These are phyloP conservation scores for Xylaria sp. DNA, from an alignment of 495 filamentous ascomycete genomes.

Conservation along the genomic window DNA sequence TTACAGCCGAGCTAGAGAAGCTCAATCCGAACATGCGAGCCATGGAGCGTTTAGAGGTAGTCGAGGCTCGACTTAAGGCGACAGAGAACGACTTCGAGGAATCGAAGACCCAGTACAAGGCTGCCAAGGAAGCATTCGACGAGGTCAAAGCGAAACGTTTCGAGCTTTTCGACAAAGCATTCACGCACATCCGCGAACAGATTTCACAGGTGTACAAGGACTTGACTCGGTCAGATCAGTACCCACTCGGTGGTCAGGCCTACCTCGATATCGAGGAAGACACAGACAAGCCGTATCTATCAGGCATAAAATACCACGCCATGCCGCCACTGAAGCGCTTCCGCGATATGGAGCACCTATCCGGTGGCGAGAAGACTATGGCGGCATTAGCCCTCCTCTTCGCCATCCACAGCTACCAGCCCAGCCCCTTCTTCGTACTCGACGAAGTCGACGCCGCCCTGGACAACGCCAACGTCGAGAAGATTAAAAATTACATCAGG, in stretches of 20 bases:
- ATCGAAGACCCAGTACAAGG: slow-evolving; percentile 72
- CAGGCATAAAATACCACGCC: slow-evolving; percentile 96
- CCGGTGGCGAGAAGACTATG: slow-evolving; percentile 98
- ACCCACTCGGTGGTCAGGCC: slow-evolving; percentile 90
- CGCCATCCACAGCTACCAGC: slow-evolving; percentile 93
- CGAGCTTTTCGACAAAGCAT: slow-evolving; percentile 93
- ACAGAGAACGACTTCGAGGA: slow-evolving; percentile 91
- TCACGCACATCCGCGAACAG: slow-evolving; percentile 92
- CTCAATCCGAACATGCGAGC: slow-evolving; percentile 96
- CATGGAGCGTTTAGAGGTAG: slow-evolving; percentile 86
- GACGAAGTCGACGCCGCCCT: slow-evolving; percentile 98
- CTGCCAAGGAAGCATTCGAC: slow-evolving; percentile 82
- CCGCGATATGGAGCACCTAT: slow-evolving; percentile 98
- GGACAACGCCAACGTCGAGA: slow-evolving; percentile 93
- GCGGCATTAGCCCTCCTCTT: slow-evolving; percentile 94
- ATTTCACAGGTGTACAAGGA: slow-evolving; percentile 95
- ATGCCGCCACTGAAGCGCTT: slow-evolving; percentile 99
- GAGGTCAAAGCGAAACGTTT: slow-evolving; percentile 80
- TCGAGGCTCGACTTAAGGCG: slow-evolving; percentile 80
- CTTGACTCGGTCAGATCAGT: slow-evolving; percentile 81
- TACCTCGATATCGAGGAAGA: slow-evolving; percentile 94
- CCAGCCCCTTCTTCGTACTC: slow-evolving; percentile 94
- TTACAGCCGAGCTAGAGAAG: slow-evolving; percentile 84
- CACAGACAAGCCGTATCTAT: slow-evolving; percentile 83
- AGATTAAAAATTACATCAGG: slow-evolving; percentile 92